Evolutionary conservation across 495 filamentous ascomycete genomes (phyloP), one percentile per base, ranked within the genome.

Genomic region (Talaromyces thailandensis): DNA sequence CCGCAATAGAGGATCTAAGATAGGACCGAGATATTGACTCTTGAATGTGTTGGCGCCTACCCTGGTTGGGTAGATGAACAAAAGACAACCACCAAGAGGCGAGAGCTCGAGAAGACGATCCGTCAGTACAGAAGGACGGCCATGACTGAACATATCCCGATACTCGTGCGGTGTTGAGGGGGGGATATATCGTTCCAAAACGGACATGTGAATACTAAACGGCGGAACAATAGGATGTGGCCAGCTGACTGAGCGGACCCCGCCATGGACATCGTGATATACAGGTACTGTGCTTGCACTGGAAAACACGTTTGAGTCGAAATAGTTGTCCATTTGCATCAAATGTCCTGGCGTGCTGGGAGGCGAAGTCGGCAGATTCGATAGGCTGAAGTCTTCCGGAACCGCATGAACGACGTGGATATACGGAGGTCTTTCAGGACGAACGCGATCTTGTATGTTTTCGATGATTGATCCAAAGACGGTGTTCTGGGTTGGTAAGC

Each of bases 161-260:
- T 86, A 86, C 65, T 90, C 87, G 64, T 84, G 75, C 4, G 67
- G 62, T 6, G 84, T 83, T 1, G 83, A 76, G 14, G 88, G 88
- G 56, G 88, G 88, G 6, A 91, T 85, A 69, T 86, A 90, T 6
- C 88, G 85, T 69, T 91, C 88, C 7, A 90, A 75, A 12, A 90
- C 74, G 1, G 87, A 85, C 50, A 89, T 73, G 58, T 88, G 80
- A 25, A 89, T 79, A 48, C 79, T 88, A 51, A 76, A 79, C 6
- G 87, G 87, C 0, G 86, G 81, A 5, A 90, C 84, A 60, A 88
- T 79, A 6, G 84, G 84, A 65, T 82, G 79, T 7, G 86, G 86
- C 21, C 78, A 79, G 26, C 74, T 76, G 56, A 69, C 70, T 61
- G 70, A 62, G 32, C 67, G 78, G 25, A 79, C 71, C 2, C 71